phyloP scores from a whole-genome alignment of 805 yeast genomes.

The Yarrowia yakushimensis region DNA sequence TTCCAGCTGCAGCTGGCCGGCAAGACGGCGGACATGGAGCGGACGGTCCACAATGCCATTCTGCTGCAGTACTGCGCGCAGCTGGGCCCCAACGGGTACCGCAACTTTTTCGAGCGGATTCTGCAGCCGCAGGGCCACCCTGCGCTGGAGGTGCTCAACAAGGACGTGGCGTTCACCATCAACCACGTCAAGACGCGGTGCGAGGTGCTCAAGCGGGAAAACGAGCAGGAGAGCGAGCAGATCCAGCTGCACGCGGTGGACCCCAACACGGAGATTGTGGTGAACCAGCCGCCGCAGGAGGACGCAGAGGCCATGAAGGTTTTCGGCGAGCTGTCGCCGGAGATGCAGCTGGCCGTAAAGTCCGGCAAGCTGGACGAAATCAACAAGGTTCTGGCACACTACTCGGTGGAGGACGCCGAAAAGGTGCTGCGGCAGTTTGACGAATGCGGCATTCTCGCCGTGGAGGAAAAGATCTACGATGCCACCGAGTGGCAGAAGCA shows the following conservation, averaged over 20 bases:
- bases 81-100: constrained; percentile 50
- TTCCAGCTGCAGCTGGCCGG: constrained; percentile 76
- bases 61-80: constrained; percentile 64
- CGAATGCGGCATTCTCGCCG: constrained; percentile 77
- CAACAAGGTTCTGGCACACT: constrained; percentile 71
- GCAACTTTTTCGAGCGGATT: constrained; percentile 64
- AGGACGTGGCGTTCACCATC: constrained; percentile 71
- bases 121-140: constrained; percentile 48
- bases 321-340: constrained; percentile 57
- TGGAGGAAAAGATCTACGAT: constrained; percentile 53
- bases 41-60: constrained; percentile 75
- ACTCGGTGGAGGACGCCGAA: constrained; percentile 79
- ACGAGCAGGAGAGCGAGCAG: constrained; percentile 42
- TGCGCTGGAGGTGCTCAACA: constrained; percentile 64
- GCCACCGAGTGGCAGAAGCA: constrained; percentile 39
- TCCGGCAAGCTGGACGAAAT: constrained; percentile 71
- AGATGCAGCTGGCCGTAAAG: constrained; percentile 72
- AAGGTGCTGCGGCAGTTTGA: constrained; percentile 66
- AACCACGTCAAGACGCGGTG: constrained; percentile 76
- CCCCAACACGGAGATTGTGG: constrained; percentile 70
- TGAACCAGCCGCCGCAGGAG: constrained; percentile 59
- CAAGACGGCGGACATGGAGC: constrained; percentile 51
- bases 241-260: constrained; percentile 88
- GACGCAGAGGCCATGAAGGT: constrained; percentile 46
- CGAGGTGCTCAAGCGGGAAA: constrained; percentile 54